These are phyloP conservation scores for Ustilago vetiveriae DNA, from an alignment of 1,284 basidiomycete species.

Conservation along the genomic window DNA sequence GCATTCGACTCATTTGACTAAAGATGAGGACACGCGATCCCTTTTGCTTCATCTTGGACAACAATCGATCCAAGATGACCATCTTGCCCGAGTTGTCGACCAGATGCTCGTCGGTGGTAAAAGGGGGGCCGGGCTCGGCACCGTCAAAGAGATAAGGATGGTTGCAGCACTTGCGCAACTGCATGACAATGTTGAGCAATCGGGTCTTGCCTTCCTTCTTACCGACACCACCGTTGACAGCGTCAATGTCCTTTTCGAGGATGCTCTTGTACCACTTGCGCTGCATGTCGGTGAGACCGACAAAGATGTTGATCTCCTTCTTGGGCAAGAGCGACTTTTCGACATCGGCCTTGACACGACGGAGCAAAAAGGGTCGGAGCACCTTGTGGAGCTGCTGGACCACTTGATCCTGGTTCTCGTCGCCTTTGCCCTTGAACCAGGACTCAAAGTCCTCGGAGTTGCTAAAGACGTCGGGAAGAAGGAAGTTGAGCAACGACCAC, in stretches of 20 bases:
- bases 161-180: conserved; percentile 75
- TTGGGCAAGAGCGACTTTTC: conserved; percentile 96
- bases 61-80: conserved; percentile 94
- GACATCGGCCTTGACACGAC: conserved; percentile 95
- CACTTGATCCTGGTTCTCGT: conserved; percentile 77
- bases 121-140: conserved; percentile 90
- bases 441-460: conserved; percentile 74
- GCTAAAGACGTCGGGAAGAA: conserved; percentile 70
- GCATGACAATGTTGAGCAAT: conserved; percentile 99
- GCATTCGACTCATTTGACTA: conserved; percentile 95
- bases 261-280: conserved; percentile 83
- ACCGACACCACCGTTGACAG: conserved; percentile 76
- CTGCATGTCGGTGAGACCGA: conserved; percentile 98
- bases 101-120: conserved; percentile 97
- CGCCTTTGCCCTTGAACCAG: conserved; percentile 75
- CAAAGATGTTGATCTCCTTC: conserved; percentile 99
- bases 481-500: conserved; percentile 91
- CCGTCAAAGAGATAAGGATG: conserved; percentile 72
- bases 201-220: conserved; percentile 99
- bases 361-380: conserved; percentile 88
- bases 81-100: conserved; percentile 96
- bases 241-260: conserved; percentile 97
- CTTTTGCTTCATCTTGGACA: conserved; percentile 84
- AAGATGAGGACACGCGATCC: conserved; percentile 96
- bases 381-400: conserved; percentile 98